Evolutionary conservation across 2,329 filamentous ascomycete genomes (phyloP).

Genomic region (Aureobasidium sp.): DNA sequence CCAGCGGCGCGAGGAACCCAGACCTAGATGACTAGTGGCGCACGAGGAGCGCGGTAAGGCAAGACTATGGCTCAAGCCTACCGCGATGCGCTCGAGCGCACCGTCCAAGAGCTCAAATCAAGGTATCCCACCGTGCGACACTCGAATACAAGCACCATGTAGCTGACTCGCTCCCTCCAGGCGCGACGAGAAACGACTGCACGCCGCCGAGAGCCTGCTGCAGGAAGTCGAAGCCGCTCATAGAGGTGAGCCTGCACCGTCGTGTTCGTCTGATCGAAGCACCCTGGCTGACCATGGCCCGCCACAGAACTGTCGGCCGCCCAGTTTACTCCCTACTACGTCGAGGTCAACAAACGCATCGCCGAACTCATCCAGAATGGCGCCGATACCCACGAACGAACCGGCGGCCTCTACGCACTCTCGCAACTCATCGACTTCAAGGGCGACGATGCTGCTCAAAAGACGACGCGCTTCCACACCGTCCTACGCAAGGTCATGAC

Average conservation of each 20-base stretch:
- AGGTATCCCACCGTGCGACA: not conserved
- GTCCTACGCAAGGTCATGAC: slow-evolving; percentile 81
- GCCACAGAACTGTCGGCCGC: slow-evolving; percentile 8
- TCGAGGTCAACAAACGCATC: slow-evolving; percentile 50
- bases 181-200: slow-evolving; percentile 6
- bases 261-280: not conserved
- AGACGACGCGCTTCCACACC: slow-evolving; percentile 88
- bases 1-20: not conserved
- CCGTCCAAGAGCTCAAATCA: slow-evolving; percentile 5
- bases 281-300: not conserved
- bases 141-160: not conserved
- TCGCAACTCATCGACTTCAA: slow-evolving; percentile 94
- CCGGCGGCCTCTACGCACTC: slow-evolving; percentile 85
- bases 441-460: slow-evolving; percentile 83
- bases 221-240: slow-evolving; percentile 13
- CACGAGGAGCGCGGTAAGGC: slow-evolving; percentile 8
- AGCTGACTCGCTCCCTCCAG: not conserved
- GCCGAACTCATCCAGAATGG: slow-evolving; percentile 72
- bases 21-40: not conserved
- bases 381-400: slow-evolving; percentile 75
- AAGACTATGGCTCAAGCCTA: slow-evolving; percentile 12
- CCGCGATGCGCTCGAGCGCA: slow-evolving; percentile 10
- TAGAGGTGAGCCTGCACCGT: not conserved
- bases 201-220: slow-evolving; percentile 5
- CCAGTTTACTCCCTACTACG: slow-evolving; percentile 7